Base-by-base conservation (phyloP, 768 basidiomycete genomes). In the Auricularia sp. region DNA sequence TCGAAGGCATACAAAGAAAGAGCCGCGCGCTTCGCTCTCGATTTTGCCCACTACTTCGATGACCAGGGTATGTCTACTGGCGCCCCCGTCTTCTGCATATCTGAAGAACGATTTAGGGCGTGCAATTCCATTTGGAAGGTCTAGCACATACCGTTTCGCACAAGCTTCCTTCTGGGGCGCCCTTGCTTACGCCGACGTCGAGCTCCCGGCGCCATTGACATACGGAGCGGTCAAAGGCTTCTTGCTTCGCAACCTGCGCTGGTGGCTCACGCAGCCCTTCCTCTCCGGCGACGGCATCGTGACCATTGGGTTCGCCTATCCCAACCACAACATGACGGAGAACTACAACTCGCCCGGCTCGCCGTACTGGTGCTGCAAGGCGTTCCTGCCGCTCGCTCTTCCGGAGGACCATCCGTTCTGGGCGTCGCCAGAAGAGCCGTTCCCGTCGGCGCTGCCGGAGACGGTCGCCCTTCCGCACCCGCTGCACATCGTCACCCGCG, bases 281-380 rank as follows among this genome's bases (percentile, higher is more conserved):
- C 75, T 77, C 65, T 56, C 73, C 3, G 83, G 85, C 18, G 86
- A 88, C 68, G 85, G 88, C 14, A 88, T 86, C 0, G 76, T 90
- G 42, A 90, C 86, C 10, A 86, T 90, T 68, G 88, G 88, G 2
- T 89, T 79, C 70, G 76, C 77, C 59, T 89, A 88, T 69, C 87
- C 86, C 36, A 88, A 88, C 69, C 84, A 84, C 74, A 86, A 86
- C 72, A 85, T 89, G 78, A 87, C 83, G 14, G 85, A 90, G 71
- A 89, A 88, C 74, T 90, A 92, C 77, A 90, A 90, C 71, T 87
- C 87, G 3, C 84, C 85, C 18, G 88, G 88, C 21, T 89, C 87
- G 33, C 86, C 87, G 2, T 92, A 90, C 74, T 90, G 89, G 89
- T 87, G 85, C 71, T 89, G 87, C 77, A 89, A 90, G 71, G 85